Conservation (phyloP, 352 stramenopile species). For the Phytophthora ramorum region DNA sequence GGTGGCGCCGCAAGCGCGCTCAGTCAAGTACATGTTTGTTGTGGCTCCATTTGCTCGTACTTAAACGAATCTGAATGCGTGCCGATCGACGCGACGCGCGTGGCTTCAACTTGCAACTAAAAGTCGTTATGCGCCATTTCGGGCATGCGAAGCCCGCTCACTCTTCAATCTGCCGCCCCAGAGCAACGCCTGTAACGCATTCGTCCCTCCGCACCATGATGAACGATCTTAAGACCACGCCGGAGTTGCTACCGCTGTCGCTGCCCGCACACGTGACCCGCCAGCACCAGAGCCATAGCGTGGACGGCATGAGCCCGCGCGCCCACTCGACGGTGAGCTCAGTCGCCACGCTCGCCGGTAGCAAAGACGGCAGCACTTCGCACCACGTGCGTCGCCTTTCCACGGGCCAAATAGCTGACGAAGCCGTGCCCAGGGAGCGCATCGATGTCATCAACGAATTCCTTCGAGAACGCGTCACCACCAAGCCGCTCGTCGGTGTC, state of each 20-base stretch:
- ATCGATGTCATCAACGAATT: slow-evolving; percentile 86
- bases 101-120: slow-evolving; percentile 1
- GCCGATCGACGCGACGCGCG: not conserved
- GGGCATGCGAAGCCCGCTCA: slow-evolving; percentile 2
- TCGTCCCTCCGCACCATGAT: slow-evolving; percentile 29
- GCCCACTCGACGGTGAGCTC: slow-evolving; percentile 16
- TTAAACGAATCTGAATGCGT: slow-evolving; percentile 8
- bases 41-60: not conserved
- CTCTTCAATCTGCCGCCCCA: slow-evolving; percentile 18
- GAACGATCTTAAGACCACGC: slow-evolving; percentile 38
- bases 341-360: slow-evolving; percentile 16
- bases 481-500: slow-evolving; percentile 78
- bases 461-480: slow-evolving; percentile 55
- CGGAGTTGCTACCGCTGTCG: not conserved
- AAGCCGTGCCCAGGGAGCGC: slow-evolving; percentile 66
- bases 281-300: slow-evolving; percentile 55
- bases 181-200: not conserved
- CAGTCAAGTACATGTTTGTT: too few species aligned
- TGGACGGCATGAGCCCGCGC: slow-evolving; percentile 41
- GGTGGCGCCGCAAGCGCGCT: too few species aligned
- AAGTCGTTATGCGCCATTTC: not conserved
- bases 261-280: slow-evolving; percentile 34
- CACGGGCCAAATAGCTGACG: slow-evolving; percentile 72
- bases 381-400: slow-evolving; percentile 51
- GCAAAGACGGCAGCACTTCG: slow-evolving; percentile 13